Base-by-base conservation (phyloP, 805 yeast genomes). In the Pichia thaimueangensis region DNA sequence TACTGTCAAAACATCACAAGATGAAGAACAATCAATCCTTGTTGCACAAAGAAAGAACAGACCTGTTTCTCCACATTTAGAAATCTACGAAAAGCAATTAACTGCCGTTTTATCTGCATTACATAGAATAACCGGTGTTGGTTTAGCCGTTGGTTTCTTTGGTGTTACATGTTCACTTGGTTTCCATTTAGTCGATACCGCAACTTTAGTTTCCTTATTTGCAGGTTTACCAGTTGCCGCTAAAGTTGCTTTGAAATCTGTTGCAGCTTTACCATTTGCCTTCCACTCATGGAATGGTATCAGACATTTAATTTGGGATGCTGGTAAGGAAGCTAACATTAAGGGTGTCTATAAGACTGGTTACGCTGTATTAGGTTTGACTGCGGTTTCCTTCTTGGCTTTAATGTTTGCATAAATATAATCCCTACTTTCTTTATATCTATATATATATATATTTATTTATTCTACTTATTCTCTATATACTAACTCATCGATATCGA, bases 311-410 rank as follows among this genome's bases (percentile, higher is more conserved):
- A 59, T 86, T 43, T 93, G 98, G 98, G 98, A 93, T 64, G 63
- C 79, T 41, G 95, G 95, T 62, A 71, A 69, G 53, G 85, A 82
- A 64, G 74, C 91, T 60, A 75, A 88, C 48, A 58, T 86, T 54
- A 78, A 82, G 59, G 97, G 95, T 53, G 96, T 93, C 45, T 84
- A 85, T 78, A 78, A 82, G 68, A 88, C 97, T 29, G 97, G 96
- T 50, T 86, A 86, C 67, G 69, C 76, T 37, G 95, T 87, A 16
- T 63, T 88, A 45, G 97, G 81, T 23, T 68, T 77, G 54, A 68
- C 80, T 20, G 77, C 73, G 27, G 47, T 70, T 30, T 48, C 80
- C 21, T 86, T 95, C 43, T 56, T 86, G 16, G 74, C 73, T 60
- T 65, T 79, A 44, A 61, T 78, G 38, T 68, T 75, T 53, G 65